Evolutionary conservation across 108 stramenopile species (phyloP), one percentile per base, ranked within the genome.

Genomic region (Bacterosira constricta): DNA sequence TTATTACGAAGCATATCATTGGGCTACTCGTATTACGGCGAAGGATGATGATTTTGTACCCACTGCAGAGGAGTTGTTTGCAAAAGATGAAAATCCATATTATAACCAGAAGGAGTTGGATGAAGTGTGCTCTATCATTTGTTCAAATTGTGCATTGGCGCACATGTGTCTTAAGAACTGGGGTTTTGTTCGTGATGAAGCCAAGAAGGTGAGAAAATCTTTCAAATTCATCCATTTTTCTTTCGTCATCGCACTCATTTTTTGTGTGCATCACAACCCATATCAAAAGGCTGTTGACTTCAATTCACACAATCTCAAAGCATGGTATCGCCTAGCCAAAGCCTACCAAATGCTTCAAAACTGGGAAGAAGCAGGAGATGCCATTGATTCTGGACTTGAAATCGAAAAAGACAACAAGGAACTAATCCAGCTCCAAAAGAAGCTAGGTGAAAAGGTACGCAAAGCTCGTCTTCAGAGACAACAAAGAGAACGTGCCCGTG

Each of bases 161-260:
- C 95, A 96, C 71, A 77, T 87, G 71, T 81, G 80, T 60, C 73
- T 96, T 31, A 91, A 91, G 60, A 96, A 96, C 69, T 96, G 91
- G 91, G 95, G 95, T 35, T 74, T 58, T 77, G 89, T 86, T 8
- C 77, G 88, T 21, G 88, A 90, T 42, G 90, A 96, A 63, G 46
- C 80, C 31, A 85, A 82, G 45, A 85, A 83, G 83, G 85, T 80
- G 55, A 36, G 69, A 4, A 12, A 21, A 2, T 20, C 21, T 45
- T 20, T 13, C 15, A 29, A 27, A 2, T 15, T 30, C 5, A 7
- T 15, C 3, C 44, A 8, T 8, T 45, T 45, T 45, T 18, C 44
- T 18, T 6, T 8, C 18, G 15, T 18, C 44, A 6, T 15, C 31
- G 52, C 52, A 1, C 10, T 53, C 26, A 21, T 30, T 0, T 54